Conservation (phyloP, 2,329 filamentous ascomycete genomes). For the Venturia aucupariae region DNA sequence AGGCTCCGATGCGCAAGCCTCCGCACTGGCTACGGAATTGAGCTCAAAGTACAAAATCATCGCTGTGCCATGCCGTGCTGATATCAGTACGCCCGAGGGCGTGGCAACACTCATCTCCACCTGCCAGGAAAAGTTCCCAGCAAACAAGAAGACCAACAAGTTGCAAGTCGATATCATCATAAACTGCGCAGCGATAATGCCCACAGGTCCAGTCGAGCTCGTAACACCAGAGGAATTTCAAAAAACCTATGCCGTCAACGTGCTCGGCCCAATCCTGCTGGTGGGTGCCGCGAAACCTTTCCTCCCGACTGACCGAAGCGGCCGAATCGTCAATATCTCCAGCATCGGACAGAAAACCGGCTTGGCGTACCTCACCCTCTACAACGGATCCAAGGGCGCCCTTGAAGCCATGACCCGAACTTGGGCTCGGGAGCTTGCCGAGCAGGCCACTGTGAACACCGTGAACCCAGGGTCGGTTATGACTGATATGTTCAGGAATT, state of each 20-base stretch:
- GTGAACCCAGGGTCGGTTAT: conserved; percentile 58
- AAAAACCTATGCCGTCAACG: conserved; percentile 67
- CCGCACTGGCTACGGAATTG: conserved; percentile 47
- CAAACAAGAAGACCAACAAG: conserved; percentile 15
- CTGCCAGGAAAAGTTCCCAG: conserved; percentile 49
- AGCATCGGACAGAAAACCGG: conserved; percentile 43
- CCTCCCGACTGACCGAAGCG: conserved; percentile 58
- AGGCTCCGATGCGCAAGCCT: conserved; percentile 44
- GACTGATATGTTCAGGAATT: conserved; percentile 52
- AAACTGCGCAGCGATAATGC: conserved; percentile 58
- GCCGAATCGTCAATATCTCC: conserved; percentile 53
- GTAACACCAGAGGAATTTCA: conserved; percentile 47
- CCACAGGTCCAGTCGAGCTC: conserved; percentile 24
- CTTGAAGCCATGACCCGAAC: conserved; percentile 61
- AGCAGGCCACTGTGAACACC: conserved; percentile 54
- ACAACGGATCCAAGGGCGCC: conserved; percentile 58
- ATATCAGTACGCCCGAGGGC: conserved; percentile 54
- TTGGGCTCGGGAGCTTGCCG: conserved; percentile 54
- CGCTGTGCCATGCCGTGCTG: conserved; percentile 57
- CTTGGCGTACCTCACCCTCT: conserved; percentile 35
- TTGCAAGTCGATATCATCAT: conserved; percentile 73
- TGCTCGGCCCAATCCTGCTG: conserved; percentile 69
- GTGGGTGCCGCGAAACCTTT: conserved; percentile 63
- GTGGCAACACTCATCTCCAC: conserved; percentile 41
- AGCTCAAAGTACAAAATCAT: conserved; percentile 49